A percentile compares a stretch with the other conserved stretches of the same genome.
Conservation (phyloP, 2,329 filamentous ascomycete genomes). For the Aspergillus ochraceoroseus region DNA sequence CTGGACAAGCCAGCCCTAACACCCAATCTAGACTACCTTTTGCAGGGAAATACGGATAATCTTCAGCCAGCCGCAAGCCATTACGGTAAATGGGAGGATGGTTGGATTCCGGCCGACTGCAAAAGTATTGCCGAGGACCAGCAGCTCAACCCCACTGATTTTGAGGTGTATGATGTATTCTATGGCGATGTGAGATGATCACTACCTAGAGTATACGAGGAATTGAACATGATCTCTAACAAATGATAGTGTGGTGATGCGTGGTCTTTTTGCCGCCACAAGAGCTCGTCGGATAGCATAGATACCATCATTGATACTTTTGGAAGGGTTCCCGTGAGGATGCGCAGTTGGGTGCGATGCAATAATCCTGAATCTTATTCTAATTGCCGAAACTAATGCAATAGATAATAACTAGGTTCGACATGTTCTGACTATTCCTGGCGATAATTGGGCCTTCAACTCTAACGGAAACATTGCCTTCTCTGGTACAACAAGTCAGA, state of each 20-base stretch:
- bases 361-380: no score
- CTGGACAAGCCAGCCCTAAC: conserved; percentile 10
- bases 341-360: conserved; percentile 11
- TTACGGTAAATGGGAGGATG: conserved; percentile 5
- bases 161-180: conserved; percentile 10
- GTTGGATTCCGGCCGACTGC: conserved; percentile 10
- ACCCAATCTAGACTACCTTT: conserved; percentile 8
- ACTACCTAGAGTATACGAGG: no score
- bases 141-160: conserved; percentile 7
- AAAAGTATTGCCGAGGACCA: conserved; percentile 10
- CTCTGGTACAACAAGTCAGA: conserved; percentile 1
- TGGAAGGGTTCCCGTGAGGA: conserved; percentile 5
- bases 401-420: conserved; percentile 5
- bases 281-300: conserved; percentile 1
- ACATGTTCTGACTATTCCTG: conserved; percentile 9
- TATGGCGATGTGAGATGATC: conserved; percentile 5
- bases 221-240: neutral
- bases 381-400: conserved; percentile 1
- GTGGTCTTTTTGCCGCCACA: conserved; percentile 9
- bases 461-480: conserved; percentile 10
- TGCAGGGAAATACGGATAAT: conserved; percentile 2
- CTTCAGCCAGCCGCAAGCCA: neutral
- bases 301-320: conserved; percentile 6
- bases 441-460: conserved; percentile 8
- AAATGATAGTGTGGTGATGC: conserved; percentile 5